Percentiles rank a stretch among this genome's conserved stretches.
phyloP scores from a whole-genome alignment of 2,329 filamentous ascomycete genomes.

The Verticillium nonalfalfae region DNA sequence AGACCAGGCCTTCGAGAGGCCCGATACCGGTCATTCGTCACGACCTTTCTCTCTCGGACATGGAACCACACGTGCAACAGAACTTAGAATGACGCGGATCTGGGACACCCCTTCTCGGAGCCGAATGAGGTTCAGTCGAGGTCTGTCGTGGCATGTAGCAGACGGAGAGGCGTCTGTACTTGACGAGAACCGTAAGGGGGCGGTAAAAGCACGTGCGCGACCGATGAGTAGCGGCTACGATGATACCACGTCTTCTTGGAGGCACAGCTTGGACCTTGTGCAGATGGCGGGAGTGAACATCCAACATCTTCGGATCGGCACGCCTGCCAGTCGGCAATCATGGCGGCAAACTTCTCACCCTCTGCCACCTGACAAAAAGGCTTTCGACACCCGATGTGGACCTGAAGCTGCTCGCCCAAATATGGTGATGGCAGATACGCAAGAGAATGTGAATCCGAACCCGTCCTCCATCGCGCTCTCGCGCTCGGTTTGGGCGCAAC shows the following conservation, averaged over 20 bases:
- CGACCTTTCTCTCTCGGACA: not conserved
- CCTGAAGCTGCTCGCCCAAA: not conserved
- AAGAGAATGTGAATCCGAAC: not conserved
- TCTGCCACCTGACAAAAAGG: too few species aligned
- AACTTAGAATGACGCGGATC: not conserved
- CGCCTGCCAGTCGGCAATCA: not conserved
- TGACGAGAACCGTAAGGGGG: not conserved
- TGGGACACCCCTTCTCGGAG: not conserved
- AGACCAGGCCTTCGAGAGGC: not conserved
- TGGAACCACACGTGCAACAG: not conserved
- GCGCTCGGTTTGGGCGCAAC: constrained; percentile 53
- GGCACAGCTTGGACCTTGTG: not conserved
- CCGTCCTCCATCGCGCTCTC: constrained; percentile 27
- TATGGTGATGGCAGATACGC: not conserved
- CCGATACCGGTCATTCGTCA: not conserved
- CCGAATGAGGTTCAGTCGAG: not conserved
- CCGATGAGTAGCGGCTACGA: not conserved
- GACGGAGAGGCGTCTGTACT: not conserved
- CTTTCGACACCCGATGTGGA: not conserved
- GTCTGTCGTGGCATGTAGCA: not conserved
- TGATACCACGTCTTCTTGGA: not conserved
- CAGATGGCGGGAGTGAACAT: not conserved
- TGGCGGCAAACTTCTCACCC: not conserved
- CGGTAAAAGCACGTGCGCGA: not conserved
- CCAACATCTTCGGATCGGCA: not conserved